Evolutionary conservation across 768 basidiomycete species (phyloP), one percentile per base, ranked within the genome.

Genomic region (Calocybe cyanea): DNA sequence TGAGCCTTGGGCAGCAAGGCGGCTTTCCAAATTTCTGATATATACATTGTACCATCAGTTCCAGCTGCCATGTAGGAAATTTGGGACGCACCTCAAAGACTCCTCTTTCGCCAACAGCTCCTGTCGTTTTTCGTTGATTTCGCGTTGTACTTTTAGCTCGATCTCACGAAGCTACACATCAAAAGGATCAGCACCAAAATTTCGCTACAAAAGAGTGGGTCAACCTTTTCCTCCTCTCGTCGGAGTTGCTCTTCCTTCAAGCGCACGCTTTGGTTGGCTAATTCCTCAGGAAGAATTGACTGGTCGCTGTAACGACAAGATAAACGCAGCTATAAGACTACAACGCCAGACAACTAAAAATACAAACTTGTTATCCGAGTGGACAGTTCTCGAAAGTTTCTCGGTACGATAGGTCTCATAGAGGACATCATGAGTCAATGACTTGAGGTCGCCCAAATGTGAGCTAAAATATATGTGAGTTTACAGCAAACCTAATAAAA

Each of bases 231-330:
- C 72, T 96, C 93, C 65, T 99, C 96, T 49, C 89, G 75, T 57
- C 94, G 85, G 48, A 99, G 84, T 64, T 98, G 96, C 64, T 99
- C 96, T 71, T 98, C 96, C 73, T 98, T 98, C 72, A 98, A 84
- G 46, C 95, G 87, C 37, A 97, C 93, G 50, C 87, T 91, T 68
- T 98, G 96, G 43, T 85, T 92, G 14, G 96, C 96, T 55, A 99
- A 81, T 60, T 98, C 96, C 66, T 97, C 94, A 1, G 96, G 94
- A 15, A 91, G 78, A 56, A 98, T 90, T 11, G 92, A 93, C 37
- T 87, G 84, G 54, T 93, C 89, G 52, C 86, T 88, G 55, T 1
- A 52, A 37, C 41, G 38, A 21, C 31, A n/a, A 46, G 34, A 35
- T 71, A 39, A 50, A 60, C 51, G 34, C 18, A 7, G 8, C 32